Percentiles rank a stretch among this genome's conserved stretches.
phyloP scores from a whole-genome alignment of 768 basidiomycete species.

The Pholiota microspora region DNA sequence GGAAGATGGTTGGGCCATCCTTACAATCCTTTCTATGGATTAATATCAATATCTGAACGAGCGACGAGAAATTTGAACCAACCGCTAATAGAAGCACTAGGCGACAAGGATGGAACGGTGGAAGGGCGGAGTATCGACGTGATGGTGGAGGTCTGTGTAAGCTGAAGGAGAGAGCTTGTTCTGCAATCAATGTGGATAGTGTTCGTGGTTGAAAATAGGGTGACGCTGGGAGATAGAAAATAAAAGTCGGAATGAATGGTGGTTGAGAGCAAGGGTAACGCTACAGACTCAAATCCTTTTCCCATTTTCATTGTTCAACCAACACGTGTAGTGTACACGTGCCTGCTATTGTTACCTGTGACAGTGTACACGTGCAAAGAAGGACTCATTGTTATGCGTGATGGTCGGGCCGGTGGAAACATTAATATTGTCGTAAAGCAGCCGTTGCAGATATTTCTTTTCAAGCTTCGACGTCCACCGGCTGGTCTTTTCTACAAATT shows the following conservation, averaged over 20 bases:
- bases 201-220: slow-evolving; percentile 12
- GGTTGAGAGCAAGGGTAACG: slow-evolving; percentile 27
- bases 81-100: slow-evolving; percentile 56
- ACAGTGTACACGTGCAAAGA: not conserved
- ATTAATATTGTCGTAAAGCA: not conserved
- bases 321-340: slow-evolving; percentile 40
- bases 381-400: not conserved
- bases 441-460: not conserved
- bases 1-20: slow-evolving; percentile 87
- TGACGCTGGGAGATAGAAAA: slow-evolving; percentile 21
- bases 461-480: not conserved
- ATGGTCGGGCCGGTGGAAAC: not conserved
- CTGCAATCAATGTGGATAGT: slow-evolving; percentile 11
- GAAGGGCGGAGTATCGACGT: slow-evolving; percentile 62
- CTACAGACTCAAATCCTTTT: slow-evolving; percentile 26
- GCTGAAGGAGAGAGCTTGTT: slow-evolving; percentile 8
- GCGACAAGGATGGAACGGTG: slow-evolving; percentile 76
- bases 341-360: slow-evolving; percentile 7
- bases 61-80: slow-evolving; percentile 16
- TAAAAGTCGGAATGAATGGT: slow-evolving; percentile 18
- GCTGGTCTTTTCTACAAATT: not conserved
- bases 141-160: slow-evolving; percentile 31
- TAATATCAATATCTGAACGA: not conserved
- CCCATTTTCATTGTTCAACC: slow-evolving; percentile 47
- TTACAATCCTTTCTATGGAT: slow-evolving; percentile 40